Evolutionary conservation across 2,329 filamentous ascomycete species (phyloP), one percentile per base, ranked within the genome.

Genomic region (Teratosphaeria zuluensis): DNA sequence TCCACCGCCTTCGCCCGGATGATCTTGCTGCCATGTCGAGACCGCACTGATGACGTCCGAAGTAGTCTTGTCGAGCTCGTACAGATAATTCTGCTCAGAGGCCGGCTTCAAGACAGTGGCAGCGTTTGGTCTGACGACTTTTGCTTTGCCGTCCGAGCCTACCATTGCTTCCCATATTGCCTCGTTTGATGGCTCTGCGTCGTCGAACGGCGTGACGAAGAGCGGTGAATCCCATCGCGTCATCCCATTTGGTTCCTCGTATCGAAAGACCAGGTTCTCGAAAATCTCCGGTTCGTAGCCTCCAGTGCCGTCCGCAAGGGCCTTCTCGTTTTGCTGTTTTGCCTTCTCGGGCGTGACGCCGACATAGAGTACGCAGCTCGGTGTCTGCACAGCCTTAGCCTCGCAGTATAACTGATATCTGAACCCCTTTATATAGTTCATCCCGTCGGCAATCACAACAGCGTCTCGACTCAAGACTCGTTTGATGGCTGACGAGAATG

Each of bases 351-450:
- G 71, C 2, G 80, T 79, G 4, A 81, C 83, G 35, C 82, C 83
- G 65, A 84, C 74, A 66, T 85, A 82, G 70, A 94, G 77, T 58
- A 94, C 84, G 67, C 87, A 91, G 73, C 83, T 88, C 2, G 87
- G 83, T 3, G 89, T 94, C 62, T 85, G 78, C 57, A 89, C 76
- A 54, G 89, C 89, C 74, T 94, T 94, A 42, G 89, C 84, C 74
- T 94, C 89, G 76, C 89, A 92, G 72, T 87, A 87, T 24, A 95
- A 78, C 77, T 95, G 89, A 72, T 95, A 95, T 54, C 90, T 81
- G 83, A 89, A 94, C 42, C 89, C 90, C 73, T 94, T 94, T 76
- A 95, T 95, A 74, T 94, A 95, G 74, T 94, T 94, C 61, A 89
- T 76, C 1, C 86, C 85, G 70, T 95, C 89, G 16, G 90, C 82